Evolutionary conservation across 345 rosid genomes (phyloP).

Genomic region (Murraya koenigii): DNA sequence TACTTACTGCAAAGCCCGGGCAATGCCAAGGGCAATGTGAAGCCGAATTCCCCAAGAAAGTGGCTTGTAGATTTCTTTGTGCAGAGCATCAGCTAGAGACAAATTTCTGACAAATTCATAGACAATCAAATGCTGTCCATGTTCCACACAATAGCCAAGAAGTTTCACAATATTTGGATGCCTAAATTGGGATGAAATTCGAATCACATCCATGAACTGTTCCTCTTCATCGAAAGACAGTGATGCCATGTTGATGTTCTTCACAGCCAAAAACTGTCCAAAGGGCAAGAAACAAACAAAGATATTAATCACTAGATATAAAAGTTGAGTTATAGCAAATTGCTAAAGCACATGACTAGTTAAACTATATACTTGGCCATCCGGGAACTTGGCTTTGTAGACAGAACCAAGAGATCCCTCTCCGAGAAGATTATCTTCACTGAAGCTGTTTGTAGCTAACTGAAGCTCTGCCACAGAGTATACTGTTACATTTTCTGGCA

Average conservation of each 20-base stretch:
- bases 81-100: slow-evolving; percentile 70
- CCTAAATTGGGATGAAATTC: slow-evolving; percentile 58
- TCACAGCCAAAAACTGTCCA: slow-evolving; percentile 67
- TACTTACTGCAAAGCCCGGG: slow-evolving; percentile 78
- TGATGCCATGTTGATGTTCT: slow-evolving; percentile 60
- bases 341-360: not conserved
- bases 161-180: slow-evolving; percentile 82
- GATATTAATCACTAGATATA: not conserved
- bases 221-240: slow-evolving; percentile 83
- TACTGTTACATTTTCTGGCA: slow-evolving; percentile 47
- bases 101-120: slow-evolving; percentile 69
- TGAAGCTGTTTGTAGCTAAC: slow-evolving; percentile 68
- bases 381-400: slow-evolving; percentile 72
- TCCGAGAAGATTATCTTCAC: slow-evolving; percentile 69
- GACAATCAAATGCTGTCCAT: slow-evolving; percentile 75
- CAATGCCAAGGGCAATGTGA: slow-evolving; percentile 71
- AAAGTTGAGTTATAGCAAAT: slow-evolving; percentile 1
- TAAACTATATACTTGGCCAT: slow-evolving; percentile 55
- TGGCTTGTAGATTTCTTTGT: slow-evolving; percentile 53
- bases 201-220: slow-evolving; percentile 61
- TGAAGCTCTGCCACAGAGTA: slow-evolving; percentile 72
- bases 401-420: slow-evolving; percentile 88
- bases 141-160: slow-evolving; percentile 79
- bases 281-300: slow-evolving; percentile 5
- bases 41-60: slow-evolving; percentile 80